Evolutionary conservation across 2,329 filamentous ascomycete species (phyloP), one percentile per base, ranked within the genome.

Genomic region (Fusarium albidum): DNA sequence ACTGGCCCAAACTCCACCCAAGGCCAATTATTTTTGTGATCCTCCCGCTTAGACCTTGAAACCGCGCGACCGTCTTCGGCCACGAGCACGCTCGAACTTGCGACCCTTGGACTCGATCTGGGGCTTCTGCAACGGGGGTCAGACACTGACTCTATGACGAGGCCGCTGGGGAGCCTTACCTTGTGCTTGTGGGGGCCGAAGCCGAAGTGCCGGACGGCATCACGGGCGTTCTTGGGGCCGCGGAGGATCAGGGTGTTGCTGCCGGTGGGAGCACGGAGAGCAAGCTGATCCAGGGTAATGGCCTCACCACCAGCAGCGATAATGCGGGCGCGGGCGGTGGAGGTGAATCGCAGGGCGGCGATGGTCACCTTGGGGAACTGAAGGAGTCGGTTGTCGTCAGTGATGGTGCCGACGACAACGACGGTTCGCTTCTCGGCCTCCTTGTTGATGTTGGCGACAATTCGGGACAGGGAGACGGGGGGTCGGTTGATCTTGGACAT

Each of bases 81-180:
- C 96, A 95, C 95, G 93, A 75, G 93, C 95, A 75, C 88, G 87
- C 89, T 99, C 96, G 85, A 99, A 99, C 87, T 99, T 99, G 82
- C 95, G 90, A 75, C 96, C 96, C 91, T 99, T 99, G 85, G 92
- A 96, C 81, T 92, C 86, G 74, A 99, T 86, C 72, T 96, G 91
- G 70, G 94, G 94, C 87, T 97, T 98, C 94, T 95, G 68, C 57
- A 71, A 33, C 59, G 55, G 35, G 48, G 40, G 64, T 80, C 64
- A 81, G 75, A 61, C 0, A 27, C 3, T 35, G 40, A 35, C 15
- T 5, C 11, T 8, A 4, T 2, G 3, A 9, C 6, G 2, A 4
- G 4, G 18, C 2, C 6, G 21, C 4, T 4, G 5, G 9, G 12
- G 15, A 39, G 26, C 75, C 83, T 68, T 78, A 92, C 91, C 90